Evolutionary conservation across 2,329 filamentous ascomycete species (phyloP).

Genomic region (Cladosporium velox): DNA sequence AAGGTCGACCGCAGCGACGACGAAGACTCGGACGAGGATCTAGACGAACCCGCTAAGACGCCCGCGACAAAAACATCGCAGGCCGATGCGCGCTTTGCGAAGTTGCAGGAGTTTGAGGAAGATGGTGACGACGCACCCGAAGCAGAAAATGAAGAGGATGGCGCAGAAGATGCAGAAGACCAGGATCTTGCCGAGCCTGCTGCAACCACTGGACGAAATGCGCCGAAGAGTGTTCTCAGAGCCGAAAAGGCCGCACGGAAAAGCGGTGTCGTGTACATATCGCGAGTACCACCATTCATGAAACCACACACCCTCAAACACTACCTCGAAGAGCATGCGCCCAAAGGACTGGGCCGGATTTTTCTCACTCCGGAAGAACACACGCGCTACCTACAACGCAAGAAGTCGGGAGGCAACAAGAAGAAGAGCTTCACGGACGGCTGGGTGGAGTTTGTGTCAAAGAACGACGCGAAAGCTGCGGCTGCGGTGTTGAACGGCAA

Average conservation of each 20-base stretch:
- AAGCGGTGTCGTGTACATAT: conserved; percentile 81
- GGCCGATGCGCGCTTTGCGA: conserved; percentile 22
- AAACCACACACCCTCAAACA: conserved; percentile 76
- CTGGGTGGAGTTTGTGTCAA: conserved; percentile 80
- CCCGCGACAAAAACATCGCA: conserved; percentile 21
- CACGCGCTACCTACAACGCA: conserved; percentile 63
- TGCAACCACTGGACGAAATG: conserved; percentile 33
- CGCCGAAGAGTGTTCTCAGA: conserved; percentile 68
- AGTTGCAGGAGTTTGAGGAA: conserved; percentile 32
- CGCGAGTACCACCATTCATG: conserved; percentile 85
- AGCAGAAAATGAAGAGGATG: conserved; percentile 29
- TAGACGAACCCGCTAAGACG: conserved; percentile 24
- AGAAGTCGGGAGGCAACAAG: conserved; percentile 77
- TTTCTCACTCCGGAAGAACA: conserved; percentile 79
- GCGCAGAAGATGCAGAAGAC: conserved; percentile 19
- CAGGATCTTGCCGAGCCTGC: conserved; percentile 14
- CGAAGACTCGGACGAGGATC: conserved; percentile 32
- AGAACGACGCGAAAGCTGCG: conserved; percentile 74
- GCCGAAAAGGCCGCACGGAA: conserved; percentile 67
- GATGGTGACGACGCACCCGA: conserved; percentile 27
- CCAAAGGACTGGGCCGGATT: conserved; percentile 66
- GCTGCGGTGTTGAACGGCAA: conserved; percentile 75
- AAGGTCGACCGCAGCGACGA: conserved; percentile 54
- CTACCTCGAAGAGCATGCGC: conserved; percentile 73
- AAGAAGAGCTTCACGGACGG: conserved; percentile 80